Conservation (phyloP, 768 basidiomycete genomes). For the Amanita subjunquillea region DNA sequence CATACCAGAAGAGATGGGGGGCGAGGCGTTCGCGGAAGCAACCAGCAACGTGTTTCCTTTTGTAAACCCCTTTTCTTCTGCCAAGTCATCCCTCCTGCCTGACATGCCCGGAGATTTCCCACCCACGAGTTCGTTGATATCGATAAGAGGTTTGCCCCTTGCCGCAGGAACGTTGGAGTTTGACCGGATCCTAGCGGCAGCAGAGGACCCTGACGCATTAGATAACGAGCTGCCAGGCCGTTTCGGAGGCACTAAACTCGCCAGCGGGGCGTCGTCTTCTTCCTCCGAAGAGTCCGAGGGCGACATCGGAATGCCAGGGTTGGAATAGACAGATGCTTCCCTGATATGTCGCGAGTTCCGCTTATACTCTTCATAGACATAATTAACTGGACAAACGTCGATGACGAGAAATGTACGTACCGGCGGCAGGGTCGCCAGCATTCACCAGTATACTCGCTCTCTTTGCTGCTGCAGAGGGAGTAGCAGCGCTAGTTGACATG, state of each 20-base stretch:
- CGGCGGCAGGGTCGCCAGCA: conserved; percentile 13
- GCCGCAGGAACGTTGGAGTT: conserved; percentile 18
- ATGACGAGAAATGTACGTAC: conserved; percentile 4
- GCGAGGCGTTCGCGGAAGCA: background rate
- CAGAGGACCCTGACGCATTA: background rate
- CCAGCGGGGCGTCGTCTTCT: conserved; percentile 56
- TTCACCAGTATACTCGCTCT: conserved; percentile 32
- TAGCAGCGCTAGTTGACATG: conserved; percentile 46
- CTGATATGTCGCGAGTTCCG: conserved; percentile 16
- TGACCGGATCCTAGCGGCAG: conserved; percentile 8
- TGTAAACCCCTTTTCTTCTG: conserved; percentile 24
- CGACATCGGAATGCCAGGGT: conserved; percentile 8
- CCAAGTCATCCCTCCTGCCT: conserved; percentile 24
- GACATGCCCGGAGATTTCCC: conserved; percentile 11
- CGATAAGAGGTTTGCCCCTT: conserved; percentile 36
- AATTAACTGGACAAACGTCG: conserved; percentile 3
- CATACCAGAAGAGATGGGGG: background rate
- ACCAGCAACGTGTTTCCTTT: conserved; percentile 10
- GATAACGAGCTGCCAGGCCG: conserved; percentile 59
- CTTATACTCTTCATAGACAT: conserved; percentile 7
- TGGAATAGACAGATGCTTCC: conserved; percentile 17
- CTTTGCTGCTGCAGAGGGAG: conserved; percentile 40
- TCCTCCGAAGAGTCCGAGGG: conserved; percentile 24
- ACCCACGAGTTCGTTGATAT: conserved; percentile 34
- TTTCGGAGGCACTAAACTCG: conserved; percentile 46